Evolutionary conservation across 345 rosid species (phyloP).

Genomic region (Angophora floribunda): DNA sequence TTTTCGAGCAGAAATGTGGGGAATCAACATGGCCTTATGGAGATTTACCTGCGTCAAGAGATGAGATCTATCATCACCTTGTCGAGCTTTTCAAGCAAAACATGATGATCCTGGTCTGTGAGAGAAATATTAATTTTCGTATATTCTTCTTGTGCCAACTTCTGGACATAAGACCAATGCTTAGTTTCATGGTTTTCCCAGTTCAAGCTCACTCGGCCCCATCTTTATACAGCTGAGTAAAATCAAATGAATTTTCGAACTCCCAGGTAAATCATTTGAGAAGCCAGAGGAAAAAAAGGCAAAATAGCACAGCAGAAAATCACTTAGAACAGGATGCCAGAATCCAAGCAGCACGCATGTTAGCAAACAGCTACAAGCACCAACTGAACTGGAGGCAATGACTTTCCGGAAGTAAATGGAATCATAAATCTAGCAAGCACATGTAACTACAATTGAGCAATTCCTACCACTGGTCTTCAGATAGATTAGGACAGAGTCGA

Average conservation of each 20-base stretch:
- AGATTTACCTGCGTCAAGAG: slow-evolving; percentile 25
- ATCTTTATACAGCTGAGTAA: slow-evolving; percentile 29
- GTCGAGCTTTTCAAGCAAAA: slow-evolving; percentile 13
- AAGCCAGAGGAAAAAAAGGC: not conserved
- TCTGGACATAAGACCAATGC: slow-evolving; percentile 76
- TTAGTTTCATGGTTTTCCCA: slow-evolving; percentile 66
- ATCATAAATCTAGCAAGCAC: not conserved
- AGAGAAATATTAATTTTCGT: slow-evolving; percentile 36
- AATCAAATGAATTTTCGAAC: slow-evolving; percentile 36
- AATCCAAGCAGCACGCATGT: not conserved
- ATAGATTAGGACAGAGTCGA: not conserved
- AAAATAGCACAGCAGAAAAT: not conserved
- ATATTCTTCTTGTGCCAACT: slow-evolving; percentile 62
- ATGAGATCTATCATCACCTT: slow-evolving; percentile 19
- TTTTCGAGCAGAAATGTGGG: slow-evolving; percentile 21
- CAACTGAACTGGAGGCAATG: not conserved
- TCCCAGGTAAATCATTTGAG: not conserved
- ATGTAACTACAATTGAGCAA: not conserved
- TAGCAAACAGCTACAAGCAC: not conserved
- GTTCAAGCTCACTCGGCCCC: slow-evolving; percentile 57
- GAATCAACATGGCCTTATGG: not conserved
- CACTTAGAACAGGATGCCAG: not conserved
- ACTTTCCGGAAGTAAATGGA: not conserved
- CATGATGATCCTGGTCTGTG: slow-evolving; percentile 43
- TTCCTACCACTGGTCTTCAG: not conserved